phyloP scores from a whole-genome alignment of 768 basidiomycete genomes.

The Tulasnella sp. region DNA sequence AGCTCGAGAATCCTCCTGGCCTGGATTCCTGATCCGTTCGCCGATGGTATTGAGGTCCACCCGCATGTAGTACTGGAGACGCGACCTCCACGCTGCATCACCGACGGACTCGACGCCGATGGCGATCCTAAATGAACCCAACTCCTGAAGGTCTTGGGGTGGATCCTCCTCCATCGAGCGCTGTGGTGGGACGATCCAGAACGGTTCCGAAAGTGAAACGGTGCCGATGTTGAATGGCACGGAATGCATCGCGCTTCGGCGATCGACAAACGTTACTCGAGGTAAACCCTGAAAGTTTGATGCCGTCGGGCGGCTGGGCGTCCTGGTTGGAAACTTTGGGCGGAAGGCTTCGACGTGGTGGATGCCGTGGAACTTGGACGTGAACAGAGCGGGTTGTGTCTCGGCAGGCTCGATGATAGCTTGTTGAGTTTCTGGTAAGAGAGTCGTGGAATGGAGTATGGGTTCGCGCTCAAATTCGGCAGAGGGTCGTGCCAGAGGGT shows the following conservation, averaged over 20 bases:
- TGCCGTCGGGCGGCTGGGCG: neutral
- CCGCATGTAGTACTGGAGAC: constrained; percentile 20
- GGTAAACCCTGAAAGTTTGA: neutral
- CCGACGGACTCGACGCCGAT: constrained; percentile 15
- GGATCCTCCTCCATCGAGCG: neutral
- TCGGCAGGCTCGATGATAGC: neutral
- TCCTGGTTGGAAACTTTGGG: neutral
- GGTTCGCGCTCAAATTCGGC: neutral
- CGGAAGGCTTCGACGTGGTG: constrained; percentile 23
- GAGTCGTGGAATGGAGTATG: neutral
- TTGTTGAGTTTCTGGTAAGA: neutral
- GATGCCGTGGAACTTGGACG: constrained; percentile 16
- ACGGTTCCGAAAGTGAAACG: constrained; percentile 17
- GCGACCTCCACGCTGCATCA: neutral
- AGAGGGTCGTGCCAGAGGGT: neutral
- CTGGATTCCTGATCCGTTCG: neutral
- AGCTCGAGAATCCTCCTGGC: neutral
- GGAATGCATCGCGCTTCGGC: constrained; percentile 6
- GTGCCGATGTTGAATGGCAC: constrained; percentile 15
- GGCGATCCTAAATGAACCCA: constrained; percentile 18
- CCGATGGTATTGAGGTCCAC: constrained; percentile 20
- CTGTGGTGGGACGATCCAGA: constrained; percentile 27
- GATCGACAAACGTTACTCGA: neutral
- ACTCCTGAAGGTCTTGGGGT: neutral
- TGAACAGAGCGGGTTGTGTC: constrained; percentile 2